A percentile compares a stretch with the other conserved stretches of the same genome.
phyloP scores from a whole-genome alignment of 768 basidiomycete species.

The button mushroom (Agaricus bisporus) region DNA sequence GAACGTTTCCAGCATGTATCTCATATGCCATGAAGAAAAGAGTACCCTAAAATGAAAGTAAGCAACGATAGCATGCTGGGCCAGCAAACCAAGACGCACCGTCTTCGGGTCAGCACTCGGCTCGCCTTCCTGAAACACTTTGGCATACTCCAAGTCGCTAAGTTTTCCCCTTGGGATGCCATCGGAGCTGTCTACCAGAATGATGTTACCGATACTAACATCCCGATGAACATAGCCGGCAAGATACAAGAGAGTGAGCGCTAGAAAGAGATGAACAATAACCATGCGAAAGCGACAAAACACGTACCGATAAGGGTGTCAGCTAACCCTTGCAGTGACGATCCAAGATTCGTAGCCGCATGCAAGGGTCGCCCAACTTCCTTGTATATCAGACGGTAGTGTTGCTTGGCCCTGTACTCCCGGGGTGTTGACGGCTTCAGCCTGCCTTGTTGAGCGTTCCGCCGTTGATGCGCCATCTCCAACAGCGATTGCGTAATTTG shows the following conservation, averaged over 20 bases:
- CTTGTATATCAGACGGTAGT: neutral
- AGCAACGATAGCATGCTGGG: too few relatives aligned
- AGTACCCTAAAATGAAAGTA: too few relatives aligned
- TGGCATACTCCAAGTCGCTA: constrained; percentile 5
- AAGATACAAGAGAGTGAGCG: neutral
- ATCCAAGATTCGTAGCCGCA: constrained; percentile 22
- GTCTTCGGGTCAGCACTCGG: neutral
- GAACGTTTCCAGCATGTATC: too few relatives aligned
- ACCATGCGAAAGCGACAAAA: neutral
- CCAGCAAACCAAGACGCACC: neutral
- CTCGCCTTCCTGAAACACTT: neutral
- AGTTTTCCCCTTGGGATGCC: neutral
- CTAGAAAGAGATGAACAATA: neutral
- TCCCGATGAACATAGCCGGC: constrained; percentile 8
- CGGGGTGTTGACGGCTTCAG: neutral
- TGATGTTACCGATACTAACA: constrained; percentile 1
- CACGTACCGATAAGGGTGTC: neutral
- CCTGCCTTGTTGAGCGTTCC: neutral
- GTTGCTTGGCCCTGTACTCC: neutral
- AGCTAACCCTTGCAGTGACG: neutral
- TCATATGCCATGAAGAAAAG: too few relatives aligned
- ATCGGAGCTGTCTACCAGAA: neutral
- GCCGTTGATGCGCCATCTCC: too few relatives aligned
- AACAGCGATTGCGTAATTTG: too few relatives aligned
- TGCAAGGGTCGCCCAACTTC: constrained; percentile 9